phyloP scores from a whole-genome alignment of 2,329 filamentous ascomycete genomes.

The Paecilomyces sp. region DNA sequence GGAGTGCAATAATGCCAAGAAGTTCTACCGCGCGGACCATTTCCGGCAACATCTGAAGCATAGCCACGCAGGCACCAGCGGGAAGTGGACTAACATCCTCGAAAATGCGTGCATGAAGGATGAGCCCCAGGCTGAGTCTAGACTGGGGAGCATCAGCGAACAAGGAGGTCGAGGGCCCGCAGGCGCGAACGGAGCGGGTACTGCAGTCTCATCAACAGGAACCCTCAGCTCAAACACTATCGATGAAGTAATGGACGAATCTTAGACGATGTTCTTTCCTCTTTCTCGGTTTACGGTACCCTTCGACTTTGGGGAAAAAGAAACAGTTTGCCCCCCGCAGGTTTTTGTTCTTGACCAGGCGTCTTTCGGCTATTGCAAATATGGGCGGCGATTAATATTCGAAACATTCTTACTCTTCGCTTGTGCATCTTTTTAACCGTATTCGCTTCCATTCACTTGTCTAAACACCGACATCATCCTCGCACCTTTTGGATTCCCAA shows the following conservation, averaged over 20 bases:
- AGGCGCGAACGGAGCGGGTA: constrained; percentile 3
- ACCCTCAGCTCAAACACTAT: constrained; percentile 11
- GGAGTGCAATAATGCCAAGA: constrained; percentile 97
- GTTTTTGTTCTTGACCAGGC: neutral
- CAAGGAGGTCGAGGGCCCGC: constrained; percentile 10
- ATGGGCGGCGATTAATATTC: neutral
- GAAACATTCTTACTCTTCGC: neutral
- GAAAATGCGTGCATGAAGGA: constrained; percentile 97
- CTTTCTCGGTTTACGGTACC: neutral
- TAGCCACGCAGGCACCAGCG: constrained; percentile 89
- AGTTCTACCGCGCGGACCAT: constrained; percentile 95
- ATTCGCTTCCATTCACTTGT: neutral
- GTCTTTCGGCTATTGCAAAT: neutral
- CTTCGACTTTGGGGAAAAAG: neutral
- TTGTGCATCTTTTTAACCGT: neutral
- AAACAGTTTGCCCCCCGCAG: neutral
- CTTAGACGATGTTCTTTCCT: constrained; percentile 2
- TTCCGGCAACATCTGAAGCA: constrained; percentile 98
- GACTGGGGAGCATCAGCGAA: constrained; percentile 16
- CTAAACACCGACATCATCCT: neutral
- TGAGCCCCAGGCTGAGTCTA: constrained; percentile 43
- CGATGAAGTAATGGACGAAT: constrained; percentile 14
- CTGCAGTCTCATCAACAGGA: constrained; percentile 1
- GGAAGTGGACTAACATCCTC: constrained; percentile 98
- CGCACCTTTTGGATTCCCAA: neutral